phyloP scores from a whole-genome alignment of 2,329 filamentous ascomycete genomes.

The Botrytis elliptica region DNA sequence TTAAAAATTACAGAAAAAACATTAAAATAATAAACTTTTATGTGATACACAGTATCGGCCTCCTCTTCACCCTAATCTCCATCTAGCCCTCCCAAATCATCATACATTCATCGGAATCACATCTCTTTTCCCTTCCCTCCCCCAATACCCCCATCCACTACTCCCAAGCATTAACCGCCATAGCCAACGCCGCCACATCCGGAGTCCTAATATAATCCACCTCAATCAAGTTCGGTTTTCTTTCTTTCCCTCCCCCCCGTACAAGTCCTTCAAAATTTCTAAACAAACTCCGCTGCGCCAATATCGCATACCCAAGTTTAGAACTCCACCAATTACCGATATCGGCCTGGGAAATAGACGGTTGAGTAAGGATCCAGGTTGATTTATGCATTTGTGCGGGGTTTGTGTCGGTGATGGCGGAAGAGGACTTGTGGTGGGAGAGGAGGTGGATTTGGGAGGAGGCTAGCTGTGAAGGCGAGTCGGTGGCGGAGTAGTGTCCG shows the following conservation, averaged over 20 bases:
- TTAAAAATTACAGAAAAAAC: neutral
- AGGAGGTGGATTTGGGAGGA: neutral
- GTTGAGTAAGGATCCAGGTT: neutral
- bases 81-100: neutral
- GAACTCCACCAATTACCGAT: neutral
- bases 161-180: slow-evolving; percentile 3
- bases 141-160: no score
- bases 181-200: slow-evolving; percentile 2
- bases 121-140: neutral
- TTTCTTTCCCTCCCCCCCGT: neutral
- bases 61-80: neutral
- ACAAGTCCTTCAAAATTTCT: neutral
- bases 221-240: slow-evolving; percentile 7
- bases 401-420: neutral
- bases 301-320: neutral
- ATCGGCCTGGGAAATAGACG: neutral
- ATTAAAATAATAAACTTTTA: neutral
- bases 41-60: neutral
- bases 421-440: neutral
- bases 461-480: neutral
- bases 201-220: slow-evolving; percentile 2
- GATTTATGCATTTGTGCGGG: neutral
- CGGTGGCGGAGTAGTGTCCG: neutral
- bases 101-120: neutral
- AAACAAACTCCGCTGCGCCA: neutral